These are phyloP conservation scores for Salix caprea DNA, from an alignment of 345 rosid genomes.

Conservation along the genomic window DNA sequence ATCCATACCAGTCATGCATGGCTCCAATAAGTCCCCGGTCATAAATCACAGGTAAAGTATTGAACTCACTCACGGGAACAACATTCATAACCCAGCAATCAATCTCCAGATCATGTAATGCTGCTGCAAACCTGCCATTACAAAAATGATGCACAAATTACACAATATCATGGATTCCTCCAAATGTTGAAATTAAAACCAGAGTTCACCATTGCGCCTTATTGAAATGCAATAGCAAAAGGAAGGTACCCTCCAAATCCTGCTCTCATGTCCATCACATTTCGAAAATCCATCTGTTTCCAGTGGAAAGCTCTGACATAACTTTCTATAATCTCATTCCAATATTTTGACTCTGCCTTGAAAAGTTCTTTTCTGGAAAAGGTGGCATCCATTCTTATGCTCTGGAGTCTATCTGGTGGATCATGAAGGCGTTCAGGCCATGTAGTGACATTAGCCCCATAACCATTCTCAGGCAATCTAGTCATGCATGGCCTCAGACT, in stretches of 20 bases:
- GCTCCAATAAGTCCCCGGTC: constrained; percentile 63
- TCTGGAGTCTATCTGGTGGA: constrained; percentile 59
- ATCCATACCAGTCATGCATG: constrained; percentile 63
- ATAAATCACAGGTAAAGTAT: constrained; percentile 65
- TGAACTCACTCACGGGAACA: constrained; percentile 51
- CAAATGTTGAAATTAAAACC: background rate
- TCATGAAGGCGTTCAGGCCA: constrained; percentile 63
- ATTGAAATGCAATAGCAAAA: background rate
- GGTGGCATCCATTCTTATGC: constrained; percentile 54
- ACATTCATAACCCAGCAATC: constrained; percentile 69
- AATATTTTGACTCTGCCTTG: constrained; percentile 58
- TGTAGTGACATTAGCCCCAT: constrained; percentile 48
- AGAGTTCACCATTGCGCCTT: background rate
- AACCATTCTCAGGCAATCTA: constrained; percentile 45
- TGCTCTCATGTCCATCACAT: constrained; percentile 69
- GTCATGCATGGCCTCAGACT: constrained; percentile 49
- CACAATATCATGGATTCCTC: background rate
- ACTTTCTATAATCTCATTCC: constrained; percentile 50
- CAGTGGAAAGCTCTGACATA: constrained; percentile 48
- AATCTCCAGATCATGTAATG: constrained; percentile 44
- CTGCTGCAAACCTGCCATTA: constrained; percentile 55
- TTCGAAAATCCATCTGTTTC: constrained; percentile 47
- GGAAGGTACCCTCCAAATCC: constrained; percentile 60
- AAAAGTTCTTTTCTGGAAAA: constrained; percentile 57
- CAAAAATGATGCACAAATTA: constrained; percentile 4